phyloP scores from a whole-genome alignment of 1,284 basidiomycete species.

The Ceratobasidium sp. region DNA sequence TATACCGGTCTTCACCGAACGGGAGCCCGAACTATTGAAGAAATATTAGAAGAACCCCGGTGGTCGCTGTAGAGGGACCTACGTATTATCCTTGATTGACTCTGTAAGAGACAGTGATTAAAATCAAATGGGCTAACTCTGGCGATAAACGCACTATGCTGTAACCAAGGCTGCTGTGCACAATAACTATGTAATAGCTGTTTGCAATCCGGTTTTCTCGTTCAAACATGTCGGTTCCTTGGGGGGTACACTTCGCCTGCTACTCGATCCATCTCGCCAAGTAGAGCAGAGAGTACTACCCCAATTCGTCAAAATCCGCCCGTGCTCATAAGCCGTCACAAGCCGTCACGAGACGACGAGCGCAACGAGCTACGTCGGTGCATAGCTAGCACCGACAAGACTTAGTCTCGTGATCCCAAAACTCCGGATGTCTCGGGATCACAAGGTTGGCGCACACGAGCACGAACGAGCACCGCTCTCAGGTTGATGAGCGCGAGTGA shows the following conservation, averaged over 20 bases:
- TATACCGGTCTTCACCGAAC: slow-evolving; percentile 56
- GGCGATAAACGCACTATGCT: slow-evolving; percentile 41
- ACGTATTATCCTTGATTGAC: slow-evolving; percentile 36
- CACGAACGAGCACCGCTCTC: no score
- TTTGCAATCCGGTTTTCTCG: slow-evolving; percentile 22
- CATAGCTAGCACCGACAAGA: no score
- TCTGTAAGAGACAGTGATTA: neutral
- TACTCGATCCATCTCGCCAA: slow-evolving; percentile 47
- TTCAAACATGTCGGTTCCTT: slow-evolving; percentile 37
- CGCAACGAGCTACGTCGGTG: no score
- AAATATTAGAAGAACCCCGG: no score
- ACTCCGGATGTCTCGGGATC: no score
- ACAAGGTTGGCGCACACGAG: no score
- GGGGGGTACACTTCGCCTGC: slow-evolving; percentile 35
- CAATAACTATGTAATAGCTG: slow-evolving; percentile 37
- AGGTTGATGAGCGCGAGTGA: no score
- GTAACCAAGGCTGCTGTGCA: slow-evolving; percentile 48
- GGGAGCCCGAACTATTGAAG: slow-evolving; percentile 55
- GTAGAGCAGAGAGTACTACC: slow-evolving; percentile 34
- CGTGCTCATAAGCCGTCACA: no score
- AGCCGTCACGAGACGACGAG: no score
- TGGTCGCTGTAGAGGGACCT: neutral
- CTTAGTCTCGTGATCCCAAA: no score
- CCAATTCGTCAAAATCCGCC: no score
- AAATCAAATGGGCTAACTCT: no score